A percentile compares a stretch with the other conserved stretches of the same genome.
Evolutionary conservation across 1,284 basidiomycete genomes (phyloP).

Genomic region (Sphaerobolus stellatus): DNA sequence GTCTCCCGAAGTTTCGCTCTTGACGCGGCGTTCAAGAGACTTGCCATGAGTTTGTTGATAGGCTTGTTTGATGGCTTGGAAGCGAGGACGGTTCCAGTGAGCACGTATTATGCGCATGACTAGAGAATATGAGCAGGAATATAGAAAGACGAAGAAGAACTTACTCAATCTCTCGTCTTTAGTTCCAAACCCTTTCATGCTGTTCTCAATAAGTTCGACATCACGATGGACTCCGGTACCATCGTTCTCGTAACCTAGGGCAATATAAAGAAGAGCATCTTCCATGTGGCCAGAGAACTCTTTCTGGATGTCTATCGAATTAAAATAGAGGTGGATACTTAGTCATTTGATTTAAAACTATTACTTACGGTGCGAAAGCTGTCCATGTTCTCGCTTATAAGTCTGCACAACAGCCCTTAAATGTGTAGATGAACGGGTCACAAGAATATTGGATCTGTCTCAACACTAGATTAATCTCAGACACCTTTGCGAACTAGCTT

Average conservation of each 20-base stretch:
- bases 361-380: conserved; percentile 4
- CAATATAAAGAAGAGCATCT: not conserved
- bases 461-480: not conserved
- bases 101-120: conserved; percentile 11
- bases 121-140: not conserved
- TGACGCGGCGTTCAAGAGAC: not conserved
- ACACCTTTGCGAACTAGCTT: not conserved
- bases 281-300: conserved; percentile 13
- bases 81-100: conserved; percentile 11
- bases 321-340: not conserved
- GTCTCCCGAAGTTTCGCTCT: conserved; percentile 8
- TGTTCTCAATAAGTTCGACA: conserved; percentile 5
- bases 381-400: conserved; percentile 4
- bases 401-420: conserved; percentile 6
- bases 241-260: conserved; percentile 3
- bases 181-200: conserved; percentile 10
- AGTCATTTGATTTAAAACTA: not conserved
- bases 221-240: conserved; percentile 11
- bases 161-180: conserved; percentile 13
- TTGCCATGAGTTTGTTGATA: conserved; percentile 8
- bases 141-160: not conserved
- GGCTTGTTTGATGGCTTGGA: conserved; percentile 5
- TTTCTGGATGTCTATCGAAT: conserved; percentile 2
- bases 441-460: conserved; percentile 7
- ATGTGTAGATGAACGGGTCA: conserved; percentile 8